phyloP scores from a whole-genome alignment of 495 filamentous ascomycete genomes.

The Daldinia decipiens region DNA sequence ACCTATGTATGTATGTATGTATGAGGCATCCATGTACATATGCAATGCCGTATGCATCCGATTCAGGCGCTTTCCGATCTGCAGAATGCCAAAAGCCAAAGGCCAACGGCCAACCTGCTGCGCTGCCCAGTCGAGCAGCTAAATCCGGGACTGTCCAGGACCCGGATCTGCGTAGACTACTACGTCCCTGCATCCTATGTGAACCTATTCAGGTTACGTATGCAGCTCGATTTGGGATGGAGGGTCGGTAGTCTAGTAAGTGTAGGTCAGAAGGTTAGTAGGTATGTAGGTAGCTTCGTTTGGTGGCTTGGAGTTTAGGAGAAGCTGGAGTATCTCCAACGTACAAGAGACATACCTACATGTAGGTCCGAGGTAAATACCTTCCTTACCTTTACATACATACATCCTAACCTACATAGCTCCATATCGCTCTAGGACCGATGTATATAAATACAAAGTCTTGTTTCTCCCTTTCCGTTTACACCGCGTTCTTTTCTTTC shows the following conservation, averaged over 20 bases:
- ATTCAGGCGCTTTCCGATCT: slow-evolving; percentile 44
- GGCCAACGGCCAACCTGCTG: neutral
- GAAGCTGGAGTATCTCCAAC: slow-evolving; percentile 21
- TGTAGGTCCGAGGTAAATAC: neutral
- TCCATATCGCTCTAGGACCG: neutral
- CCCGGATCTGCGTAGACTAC: slow-evolving; percentile 33
- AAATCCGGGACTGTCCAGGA: slow-evolving; percentile 11
- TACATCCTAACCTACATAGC: too few species aligned
- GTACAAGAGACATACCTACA: neutral
- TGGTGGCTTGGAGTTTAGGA: neutral
- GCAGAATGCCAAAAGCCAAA: slow-evolving; percentile 20
- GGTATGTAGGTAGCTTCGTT: slow-evolving; percentile 2
- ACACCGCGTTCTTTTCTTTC: slow-evolving; percentile 28
- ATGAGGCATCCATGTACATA: too few species aligned
- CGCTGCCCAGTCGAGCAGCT: neutral
- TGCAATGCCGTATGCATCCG: slow-evolving; percentile 25
- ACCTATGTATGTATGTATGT: too few species aligned
- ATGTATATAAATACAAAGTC: slow-evolving; percentile 32
- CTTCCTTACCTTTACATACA: too few species aligned
- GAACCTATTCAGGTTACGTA: slow-evolving; percentile 14
- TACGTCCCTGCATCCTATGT: slow-evolving; percentile 33
- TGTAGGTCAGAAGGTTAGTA: slow-evolving; percentile 7
- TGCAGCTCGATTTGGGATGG: slow-evolving; percentile 24
- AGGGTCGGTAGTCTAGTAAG: slow-evolving; percentile 33
- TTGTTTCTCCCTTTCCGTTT: slow-evolving; percentile 8